phyloP scores from a whole-genome alignment of 2,329 filamentous ascomycete genomes.

The Epichloe coenophiala region DNA sequence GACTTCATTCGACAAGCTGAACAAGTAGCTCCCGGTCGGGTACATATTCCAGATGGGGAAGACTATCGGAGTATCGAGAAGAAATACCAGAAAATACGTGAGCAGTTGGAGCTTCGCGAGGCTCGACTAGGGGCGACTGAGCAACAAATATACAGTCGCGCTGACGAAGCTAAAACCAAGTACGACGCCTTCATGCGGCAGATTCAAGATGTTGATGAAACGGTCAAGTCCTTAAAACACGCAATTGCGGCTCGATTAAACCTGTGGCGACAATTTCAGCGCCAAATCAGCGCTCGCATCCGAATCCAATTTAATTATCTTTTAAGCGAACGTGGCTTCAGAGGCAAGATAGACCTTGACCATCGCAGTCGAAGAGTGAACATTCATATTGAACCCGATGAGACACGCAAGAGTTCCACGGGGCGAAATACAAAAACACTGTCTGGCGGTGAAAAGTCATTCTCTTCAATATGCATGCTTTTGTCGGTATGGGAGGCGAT shows the following conservation, averaged over 20 bases:
- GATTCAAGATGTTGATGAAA: slow-evolving; percentile 26
- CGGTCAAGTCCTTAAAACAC: slow-evolving; percentile 32
- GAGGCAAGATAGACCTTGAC: slow-evolving; percentile 67
- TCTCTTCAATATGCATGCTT: slow-evolving; percentile 88
- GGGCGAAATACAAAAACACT: slow-evolving; percentile 83
- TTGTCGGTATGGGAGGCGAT: slow-evolving; percentile 96
- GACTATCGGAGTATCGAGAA: slow-evolving; percentile 42
- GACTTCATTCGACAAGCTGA: slow-evolving; percentile 42
- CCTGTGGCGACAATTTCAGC: slow-evolving; percentile 72
- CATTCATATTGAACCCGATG: slow-evolving; percentile 59
- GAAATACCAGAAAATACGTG: slow-evolving; percentile 39
- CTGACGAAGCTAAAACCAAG: slow-evolving; percentile 25
- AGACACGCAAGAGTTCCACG: slow-evolving; percentile 52
- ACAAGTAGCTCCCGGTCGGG: slow-evolving; percentile 38
- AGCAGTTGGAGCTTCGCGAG: slow-evolving; percentile 45
- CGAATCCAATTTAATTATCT: slow-evolving; percentile 79
- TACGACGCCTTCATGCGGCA: slow-evolving; percentile 30
- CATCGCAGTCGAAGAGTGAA: slow-evolving; percentile 63
- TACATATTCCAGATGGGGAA: slow-evolving; percentile 50
- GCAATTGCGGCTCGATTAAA: slow-evolving; percentile 56
- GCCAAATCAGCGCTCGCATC: slow-evolving; percentile 72
- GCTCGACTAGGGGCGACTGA: slow-evolving; percentile 48
- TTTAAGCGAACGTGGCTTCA: slow-evolving; percentile 77
- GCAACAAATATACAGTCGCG: slow-evolving; percentile 45
- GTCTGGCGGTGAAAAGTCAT: slow-evolving; percentile 94